Evolutionary conservation across 2,329 filamentous ascomycete species (phyloP).

Genomic region (Phaeosphaeria sp.): DNA sequence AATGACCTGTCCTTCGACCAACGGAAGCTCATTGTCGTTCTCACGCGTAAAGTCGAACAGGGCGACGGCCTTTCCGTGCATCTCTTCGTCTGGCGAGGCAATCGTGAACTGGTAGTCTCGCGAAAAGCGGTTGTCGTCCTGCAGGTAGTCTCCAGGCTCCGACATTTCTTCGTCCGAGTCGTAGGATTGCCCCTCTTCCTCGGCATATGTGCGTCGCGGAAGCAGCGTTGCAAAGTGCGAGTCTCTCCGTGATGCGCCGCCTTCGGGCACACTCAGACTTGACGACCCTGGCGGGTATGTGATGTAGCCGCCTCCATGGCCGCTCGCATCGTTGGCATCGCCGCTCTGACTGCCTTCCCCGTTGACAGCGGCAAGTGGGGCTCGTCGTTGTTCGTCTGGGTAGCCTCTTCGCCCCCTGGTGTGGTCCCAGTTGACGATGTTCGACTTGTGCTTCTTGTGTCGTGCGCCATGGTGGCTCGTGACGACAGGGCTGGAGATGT

Average conservation of each 20-base stretch:
- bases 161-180: constrained; percentile 59
- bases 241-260: constrained; percentile 54
- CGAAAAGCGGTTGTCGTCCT: constrained; percentile 80
- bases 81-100: constrained; percentile 93
- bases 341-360: constrained; percentile 75
- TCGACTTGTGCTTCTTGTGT: constrained; percentile 78
- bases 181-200: constrained; percentile 50
- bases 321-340: constrained; percentile 73
- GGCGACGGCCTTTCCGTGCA: constrained; percentile 95
- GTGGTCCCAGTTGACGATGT: constrained; percentile 50
- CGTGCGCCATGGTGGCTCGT: constrained; percentile 70
- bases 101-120: constrained; percentile 95
- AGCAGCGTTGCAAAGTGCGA: constrained; percentile 62
- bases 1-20: constrained; percentile 94
- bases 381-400: constrained; percentile 54
- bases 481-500: constrained; percentile 86
- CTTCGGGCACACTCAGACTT: constrained; percentile 35
- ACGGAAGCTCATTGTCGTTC: constrained; percentile 93
- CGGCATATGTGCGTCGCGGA: constrained; percentile 51
- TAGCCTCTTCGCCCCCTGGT: constrained; percentile 43
- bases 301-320: constrained; percentile 77
- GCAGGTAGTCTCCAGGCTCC: constrained; percentile 55
- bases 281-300: constrained; percentile 71
- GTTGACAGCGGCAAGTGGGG: constrained; percentile 53
- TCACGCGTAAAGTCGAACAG: constrained; percentile 94